These are phyloP conservation scores for Strobilomyces confusus DNA, from an alignment of 768 basidiomycete genomes.

Conservation along the genomic window DNA sequence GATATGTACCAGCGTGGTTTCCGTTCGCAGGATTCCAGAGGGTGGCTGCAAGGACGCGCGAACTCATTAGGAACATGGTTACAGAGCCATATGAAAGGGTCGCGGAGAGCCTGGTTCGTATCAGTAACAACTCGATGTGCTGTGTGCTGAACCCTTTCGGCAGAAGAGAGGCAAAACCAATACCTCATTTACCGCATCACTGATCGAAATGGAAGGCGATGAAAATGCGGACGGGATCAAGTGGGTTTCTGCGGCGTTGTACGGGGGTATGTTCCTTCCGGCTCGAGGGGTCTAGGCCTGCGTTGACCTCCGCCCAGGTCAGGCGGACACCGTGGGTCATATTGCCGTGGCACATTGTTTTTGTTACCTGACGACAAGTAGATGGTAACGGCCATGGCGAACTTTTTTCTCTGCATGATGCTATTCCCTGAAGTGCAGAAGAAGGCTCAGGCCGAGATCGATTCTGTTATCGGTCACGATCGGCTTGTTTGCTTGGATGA, in stretches of 20 bases:
- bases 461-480: background rate
- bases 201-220: background rate
- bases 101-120: background rate
- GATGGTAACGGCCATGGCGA: background rate
- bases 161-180: background rate
- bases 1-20: background rate
- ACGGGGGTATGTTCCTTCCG: background rate
- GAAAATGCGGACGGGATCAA: background rate
- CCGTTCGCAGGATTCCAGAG: background rate
- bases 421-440: background rate
- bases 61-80: background rate
- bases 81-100: background rate
- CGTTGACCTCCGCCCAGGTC: background rate
- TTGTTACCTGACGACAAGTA: background rate
- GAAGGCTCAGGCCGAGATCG: background rate
- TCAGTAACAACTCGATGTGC: background rate
- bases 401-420: background rate
- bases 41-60: background rate
- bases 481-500: background rate
- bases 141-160: background rate
- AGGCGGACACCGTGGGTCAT: background rate
- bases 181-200: background rate
- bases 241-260: background rate
- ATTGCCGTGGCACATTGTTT: background rate
- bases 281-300: background rate